These are phyloP conservation scores for Candida pseudofarinosa DNA, from an alignment of 805 yeast species.

Conservation along the genomic window DNA sequence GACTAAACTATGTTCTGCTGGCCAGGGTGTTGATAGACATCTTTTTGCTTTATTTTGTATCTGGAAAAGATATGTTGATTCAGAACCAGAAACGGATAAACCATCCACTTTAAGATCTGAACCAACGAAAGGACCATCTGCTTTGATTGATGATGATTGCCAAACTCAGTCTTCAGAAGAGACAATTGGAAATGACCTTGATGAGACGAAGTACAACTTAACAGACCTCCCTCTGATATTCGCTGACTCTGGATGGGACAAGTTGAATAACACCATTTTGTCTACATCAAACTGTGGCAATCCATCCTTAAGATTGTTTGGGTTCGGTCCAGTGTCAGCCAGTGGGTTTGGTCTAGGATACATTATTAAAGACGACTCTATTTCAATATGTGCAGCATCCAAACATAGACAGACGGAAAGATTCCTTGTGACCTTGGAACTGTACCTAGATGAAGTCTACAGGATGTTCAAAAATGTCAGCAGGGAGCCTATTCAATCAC, in stretches of 20 bases:
- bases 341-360: slow-evolving; percentile 58
- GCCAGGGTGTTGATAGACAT: slow-evolving; percentile 91
- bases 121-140: slow-evolving; percentile 12
- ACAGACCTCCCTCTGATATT: slow-evolving; percentile 64
- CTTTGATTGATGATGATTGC: slow-evolving; percentile 15
- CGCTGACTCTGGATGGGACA: slow-evolving; percentile 86
- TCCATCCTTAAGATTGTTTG: slow-evolving; percentile 54
- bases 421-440: slow-evolving; percentile 49
- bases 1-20: slow-evolving; percentile 66
- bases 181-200: slow-evolving; percentile 22
- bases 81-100: slow-evolving; percentile 17
- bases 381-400: slow-evolving; percentile 52
- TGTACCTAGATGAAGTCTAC: slow-evolving; percentile 46
- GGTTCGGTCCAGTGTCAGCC: slow-evolving; percentile 57
- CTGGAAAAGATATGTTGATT: slow-evolving; percentile 63
- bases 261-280: slow-evolving; percentile 70
- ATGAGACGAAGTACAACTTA: slow-evolving; percentile 15
- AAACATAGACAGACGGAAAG: slow-evolving; percentile 59
- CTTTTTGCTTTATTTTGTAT: slow-evolving; percentile 81
- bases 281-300: slow-evolving; percentile 64
- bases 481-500: slow-evolving; percentile 1
- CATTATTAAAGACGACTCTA: slow-evolving; percentile 48
- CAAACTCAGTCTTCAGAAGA: slow-evolving; percentile 23
- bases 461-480: slow-evolving; percentile 14
- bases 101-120: background rate